Evolutionary conservation across 2,329 filamentous ascomycete genomes (phyloP), one percentile per base, ranked within the genome.

Genomic region (Calonectria henricotiae): DNA sequence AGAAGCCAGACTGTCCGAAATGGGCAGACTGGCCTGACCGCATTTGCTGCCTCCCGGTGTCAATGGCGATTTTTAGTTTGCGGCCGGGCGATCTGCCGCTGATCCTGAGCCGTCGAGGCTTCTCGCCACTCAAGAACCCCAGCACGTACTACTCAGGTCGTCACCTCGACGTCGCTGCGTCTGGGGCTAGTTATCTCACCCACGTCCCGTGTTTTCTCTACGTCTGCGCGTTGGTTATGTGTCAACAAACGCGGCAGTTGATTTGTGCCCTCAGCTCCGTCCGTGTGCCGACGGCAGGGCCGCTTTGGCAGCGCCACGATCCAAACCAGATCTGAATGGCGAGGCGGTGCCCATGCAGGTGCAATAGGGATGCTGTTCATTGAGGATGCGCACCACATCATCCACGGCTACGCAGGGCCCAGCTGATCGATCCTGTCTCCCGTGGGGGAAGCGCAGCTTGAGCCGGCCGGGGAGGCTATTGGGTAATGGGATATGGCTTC

Each of bases 261-360:
- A 30, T 30, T 30, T 30, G 27, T 4, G 27, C 27, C 27, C 25
- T 64, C 61, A 63, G 30, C 54, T 65, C 27, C 20, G 39, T 20
- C 20, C 9, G 51, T 44, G 41, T 25, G 63, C 63, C 49, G 63
- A 58, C 49, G 27, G 49, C 49, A 46, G 25, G 25, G 35, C 49
- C 51, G n/a, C 32, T 49, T 44, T 46, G 27, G 39, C 61, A 62
- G 67, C 51, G 54, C 35, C 51, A 37, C 55, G 67, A 69, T 69
- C 54, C 54, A 55, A 65, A 62, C 15, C 47, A 69, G 62, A 69
- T 69, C 46, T 46, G 27, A 61, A 43, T 49, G 25, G 41, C 39
- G 17, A 62, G 20, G 58, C n/a, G 37, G 35, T 39, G 39, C 25
- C 32, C 37, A 63, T 47, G 47, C 23, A 62, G 41, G 43, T 49